Evolutionary conservation across 805 yeast genomes (phyloP).

Genomic region (Wickerhamiella galacta): DNA sequence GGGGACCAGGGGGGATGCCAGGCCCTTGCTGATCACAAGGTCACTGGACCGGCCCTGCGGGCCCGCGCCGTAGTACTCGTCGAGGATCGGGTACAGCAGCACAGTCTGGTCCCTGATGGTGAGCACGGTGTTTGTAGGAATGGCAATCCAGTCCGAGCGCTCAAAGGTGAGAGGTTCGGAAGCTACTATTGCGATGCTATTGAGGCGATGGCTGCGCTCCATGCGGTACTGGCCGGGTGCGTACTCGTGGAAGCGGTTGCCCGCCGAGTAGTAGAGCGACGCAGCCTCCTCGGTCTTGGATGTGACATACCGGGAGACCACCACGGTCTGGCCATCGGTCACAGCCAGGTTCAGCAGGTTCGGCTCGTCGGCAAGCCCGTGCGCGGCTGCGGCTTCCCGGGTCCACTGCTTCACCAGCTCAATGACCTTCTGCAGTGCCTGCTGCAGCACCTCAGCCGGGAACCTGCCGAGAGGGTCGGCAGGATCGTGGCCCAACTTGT

Average conservation of each 20-base stretch:
- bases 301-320: constrained; percentile 75
- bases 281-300: constrained; percentile 92
- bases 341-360: constrained; percentile 85
- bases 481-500: constrained; percentile 64
- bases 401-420: constrained; percentile 69
- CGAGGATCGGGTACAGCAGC: constrained; percentile 72
- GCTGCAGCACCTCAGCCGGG: constrained; percentile 32
- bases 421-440: constrained; percentile 59
- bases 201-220: constrained; percentile 87
- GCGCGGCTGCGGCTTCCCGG: constrained; percentile 32
- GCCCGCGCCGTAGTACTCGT: constrained; percentile 69
- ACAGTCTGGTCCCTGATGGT: constrained; percentile 78
- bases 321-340: constrained; percentile 78
- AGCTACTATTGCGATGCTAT: constrained; percentile 91
- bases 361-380: constrained; percentile 36
- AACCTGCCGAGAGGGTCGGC: constrained; percentile 35
- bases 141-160: constrained; percentile 93
- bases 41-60: constrained; percentile 58
- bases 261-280: constrained; percentile 84
- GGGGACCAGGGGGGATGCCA: constrained; percentile 79
- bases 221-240: constrained; percentile 83
- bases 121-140: constrained; percentile 78
- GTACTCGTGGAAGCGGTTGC: constrained; percentile 77
- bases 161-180: constrained; percentile 94
- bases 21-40: constrained; percentile 79